These are phyloP conservation scores for Calocybe cyanea DNA, from an alignment of 768 basidiomycete genomes.

Conservation along the genomic window DNA sequence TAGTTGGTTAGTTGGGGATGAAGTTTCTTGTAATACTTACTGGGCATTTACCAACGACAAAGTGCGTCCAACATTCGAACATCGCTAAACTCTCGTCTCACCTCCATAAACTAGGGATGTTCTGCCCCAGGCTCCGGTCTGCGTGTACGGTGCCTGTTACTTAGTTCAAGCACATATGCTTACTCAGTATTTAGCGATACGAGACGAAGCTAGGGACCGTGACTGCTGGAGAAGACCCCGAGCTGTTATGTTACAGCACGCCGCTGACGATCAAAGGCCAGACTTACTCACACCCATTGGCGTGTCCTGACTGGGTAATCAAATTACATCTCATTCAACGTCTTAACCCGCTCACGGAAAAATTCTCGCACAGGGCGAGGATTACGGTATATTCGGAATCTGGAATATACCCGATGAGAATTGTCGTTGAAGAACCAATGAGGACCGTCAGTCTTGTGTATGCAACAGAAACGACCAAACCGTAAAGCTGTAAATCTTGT, in stretches of 20 bases:
- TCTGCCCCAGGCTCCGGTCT: no score
- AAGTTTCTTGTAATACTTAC: not conserved
- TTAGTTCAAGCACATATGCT: not conserved
- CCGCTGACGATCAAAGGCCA: not conserved
- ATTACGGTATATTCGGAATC: no score
- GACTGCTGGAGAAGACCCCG: not conserved
- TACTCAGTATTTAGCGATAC: not conserved
- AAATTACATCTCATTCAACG: not conserved
- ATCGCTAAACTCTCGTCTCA: no score
- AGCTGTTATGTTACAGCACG: not conserved
- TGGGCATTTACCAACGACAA: not conserved
- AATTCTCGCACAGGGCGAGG: no score
- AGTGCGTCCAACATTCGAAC: not conserved
- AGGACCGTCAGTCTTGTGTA: no score
- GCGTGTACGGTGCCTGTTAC: no score
- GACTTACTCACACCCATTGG: not conserved
- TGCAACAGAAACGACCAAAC: no score
- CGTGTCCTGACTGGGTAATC: not conserved
- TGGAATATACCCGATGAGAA: not conserved
- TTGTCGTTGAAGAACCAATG: not conserved
- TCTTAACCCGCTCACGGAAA: not conserved
- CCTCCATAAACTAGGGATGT: no score
- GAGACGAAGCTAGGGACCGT: not conserved
- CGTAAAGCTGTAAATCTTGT: no score
- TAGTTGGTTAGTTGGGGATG: slow-evolving; percentile 1